Evolutionary conservation across 2,329 filamentous ascomycete genomes (phyloP).

Genomic region (Fusarium sp.): DNA sequence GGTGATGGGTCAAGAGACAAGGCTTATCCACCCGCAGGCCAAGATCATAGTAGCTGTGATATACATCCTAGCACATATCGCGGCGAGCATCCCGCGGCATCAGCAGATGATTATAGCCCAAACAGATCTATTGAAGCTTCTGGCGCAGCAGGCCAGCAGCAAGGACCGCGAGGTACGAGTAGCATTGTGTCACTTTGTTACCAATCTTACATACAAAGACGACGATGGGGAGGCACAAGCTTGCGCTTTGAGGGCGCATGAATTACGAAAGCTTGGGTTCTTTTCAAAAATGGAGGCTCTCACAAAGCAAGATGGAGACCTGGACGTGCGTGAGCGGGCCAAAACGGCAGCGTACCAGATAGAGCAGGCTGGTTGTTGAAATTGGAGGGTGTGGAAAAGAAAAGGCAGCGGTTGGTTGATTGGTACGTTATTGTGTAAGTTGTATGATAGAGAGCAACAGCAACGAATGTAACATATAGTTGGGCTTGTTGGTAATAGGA

Average conservation of each 20-base stretch:
- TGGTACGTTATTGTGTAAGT: conserved; percentile 12
- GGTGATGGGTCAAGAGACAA: conserved; percentile 56
- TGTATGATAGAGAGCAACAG: conserved; percentile 13
- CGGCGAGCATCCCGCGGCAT: conserved; percentile 83
- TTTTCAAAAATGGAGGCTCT: conserved; percentile 73
- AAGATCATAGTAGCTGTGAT: conserved; percentile 84
- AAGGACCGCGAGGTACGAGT: conserved; percentile 79
- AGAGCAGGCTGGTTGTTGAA: conserved; percentile 57
- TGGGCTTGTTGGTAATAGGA: conserved; percentile 5
- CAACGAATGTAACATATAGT: conserved; percentile 8
- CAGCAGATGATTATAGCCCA: conserved; percentile 83
- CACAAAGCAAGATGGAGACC: conserved; percentile 75
- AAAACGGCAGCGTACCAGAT: conserved; percentile 84
- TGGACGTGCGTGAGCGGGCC: conserved; percentile 86
- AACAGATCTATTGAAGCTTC: conserved; percentile 77
- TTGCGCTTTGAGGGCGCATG: conserved; percentile 74
- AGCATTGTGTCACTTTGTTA: conserved; percentile 84
- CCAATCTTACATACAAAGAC: conserved; percentile 88
- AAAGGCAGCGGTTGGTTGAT: conserved; percentile 9
- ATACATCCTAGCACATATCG: conserved; percentile 88
- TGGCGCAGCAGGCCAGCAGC: conserved; percentile 81
- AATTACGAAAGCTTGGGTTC: conserved; percentile 80
- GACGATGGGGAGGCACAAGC: conserved; percentile 75
- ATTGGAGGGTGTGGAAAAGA: not conserved
- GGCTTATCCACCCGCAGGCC: conserved; percentile 68